Conservation (phyloP, 495 filamentous ascomycete genomes). For the Aspergillus steynii region DNA sequence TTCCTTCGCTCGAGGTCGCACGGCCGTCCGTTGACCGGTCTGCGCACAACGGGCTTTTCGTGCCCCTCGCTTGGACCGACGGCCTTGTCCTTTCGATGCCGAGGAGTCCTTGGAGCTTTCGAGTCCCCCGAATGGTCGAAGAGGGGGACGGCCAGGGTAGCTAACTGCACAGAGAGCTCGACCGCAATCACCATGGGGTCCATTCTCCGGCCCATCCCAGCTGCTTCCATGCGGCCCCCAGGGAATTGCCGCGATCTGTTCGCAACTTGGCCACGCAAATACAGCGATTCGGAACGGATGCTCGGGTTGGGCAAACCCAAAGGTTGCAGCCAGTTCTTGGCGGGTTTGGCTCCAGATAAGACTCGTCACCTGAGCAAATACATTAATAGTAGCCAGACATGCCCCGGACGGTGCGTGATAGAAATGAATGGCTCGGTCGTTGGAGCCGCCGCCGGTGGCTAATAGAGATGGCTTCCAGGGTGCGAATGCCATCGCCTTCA, state of each 20-base stretch:
- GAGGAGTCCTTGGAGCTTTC: conserved; percentile 17
- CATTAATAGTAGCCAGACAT: conserved; percentile 85
- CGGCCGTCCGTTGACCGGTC: conserved; percentile 11
- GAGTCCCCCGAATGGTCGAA: conserved; percentile 11
- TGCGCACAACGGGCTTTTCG: neutral
- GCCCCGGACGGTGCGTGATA: conserved; percentile 85
- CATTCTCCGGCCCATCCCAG: conserved; percentile 56
- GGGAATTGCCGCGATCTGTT: conserved; percentile 83
- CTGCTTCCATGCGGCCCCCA: conserved; percentile 83
- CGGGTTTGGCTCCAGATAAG: conserved; percentile 87
- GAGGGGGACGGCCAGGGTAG: conserved; percentile 43
- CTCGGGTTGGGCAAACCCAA: conserved; percentile 94
- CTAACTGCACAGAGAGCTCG: conserved; percentile 50
- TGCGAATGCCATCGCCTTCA: conserved; percentile 97
- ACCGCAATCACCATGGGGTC: conserved; percentile 30
- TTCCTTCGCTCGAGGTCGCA: conserved; percentile 45
- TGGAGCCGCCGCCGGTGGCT: conserved; percentile 89
- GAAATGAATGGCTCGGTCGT: conserved; percentile 95
- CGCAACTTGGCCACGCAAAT: conserved; percentile 93
- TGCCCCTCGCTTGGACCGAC: conserved; percentile 1
- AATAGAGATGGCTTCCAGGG: conserved; percentile 88
- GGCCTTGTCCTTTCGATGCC: conserved; percentile 4
- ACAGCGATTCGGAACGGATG: conserved; percentile 90
- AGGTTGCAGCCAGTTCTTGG: conserved; percentile 87
- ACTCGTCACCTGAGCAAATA: conserved; percentile 89